Conservation (phyloP, 2,329 filamentous ascomycete species). For the Calycina herbarum region DNA sequence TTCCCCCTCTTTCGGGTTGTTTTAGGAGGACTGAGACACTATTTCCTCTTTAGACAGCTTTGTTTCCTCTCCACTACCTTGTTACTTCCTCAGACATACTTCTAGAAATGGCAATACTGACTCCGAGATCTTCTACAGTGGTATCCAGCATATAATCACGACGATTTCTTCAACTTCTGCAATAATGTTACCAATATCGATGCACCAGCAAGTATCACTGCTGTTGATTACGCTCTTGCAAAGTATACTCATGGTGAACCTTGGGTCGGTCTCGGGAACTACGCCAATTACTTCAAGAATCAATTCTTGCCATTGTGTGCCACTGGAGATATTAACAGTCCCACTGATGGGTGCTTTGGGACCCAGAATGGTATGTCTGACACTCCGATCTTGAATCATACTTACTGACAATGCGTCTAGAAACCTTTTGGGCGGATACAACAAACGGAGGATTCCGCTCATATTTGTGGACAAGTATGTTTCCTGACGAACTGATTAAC, state of each 20-base stretch:
- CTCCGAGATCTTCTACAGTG: constrained; percentile 34
- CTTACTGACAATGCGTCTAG: constrained; percentile 27
- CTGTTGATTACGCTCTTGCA: constrained; percentile 47
- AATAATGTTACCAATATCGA: constrained; percentile 50
- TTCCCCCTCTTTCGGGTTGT: no score
- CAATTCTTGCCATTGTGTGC: constrained; percentile 45
- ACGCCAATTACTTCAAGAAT: constrained; percentile 52
- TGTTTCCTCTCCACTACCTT: no score
- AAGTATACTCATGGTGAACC: constrained; percentile 50
- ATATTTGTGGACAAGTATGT: constrained; percentile 48
- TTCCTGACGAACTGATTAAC: background rate
- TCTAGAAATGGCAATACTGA: no score
- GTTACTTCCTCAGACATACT: no score
- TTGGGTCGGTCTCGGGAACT: constrained; percentile 52
- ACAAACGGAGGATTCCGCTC: constrained; percentile 44
- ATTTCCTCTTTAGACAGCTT: no score
- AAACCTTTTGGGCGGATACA: constrained; percentile 46
- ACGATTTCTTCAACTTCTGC: constrained; percentile 55
- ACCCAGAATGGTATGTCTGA: constrained; percentile 28
- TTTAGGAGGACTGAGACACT: no score
- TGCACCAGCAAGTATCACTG: constrained; percentile 44
- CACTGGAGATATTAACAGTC: constrained; percentile 43
- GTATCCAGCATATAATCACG: constrained; percentile 42
- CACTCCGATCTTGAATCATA: background rate
- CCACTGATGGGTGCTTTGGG: constrained; percentile 45